Percentiles rank a stretch among this genome's conserved stretches.
These are phyloP conservation scores for Dysphania ambrosioides DNA, from an alignment of 148 eudicot species.

Conservation along the genomic window DNA sequence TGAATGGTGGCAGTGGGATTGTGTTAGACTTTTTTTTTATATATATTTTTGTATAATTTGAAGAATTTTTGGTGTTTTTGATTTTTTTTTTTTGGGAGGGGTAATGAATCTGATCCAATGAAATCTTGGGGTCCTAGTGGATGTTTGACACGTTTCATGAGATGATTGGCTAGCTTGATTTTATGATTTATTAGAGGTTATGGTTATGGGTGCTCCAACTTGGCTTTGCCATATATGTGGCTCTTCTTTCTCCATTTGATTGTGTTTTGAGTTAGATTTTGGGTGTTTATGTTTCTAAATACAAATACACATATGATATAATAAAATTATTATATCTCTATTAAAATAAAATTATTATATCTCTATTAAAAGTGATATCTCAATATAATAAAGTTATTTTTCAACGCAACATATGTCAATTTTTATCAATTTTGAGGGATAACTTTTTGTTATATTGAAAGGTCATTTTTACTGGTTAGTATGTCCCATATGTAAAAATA, in stretches of 20 bases:
- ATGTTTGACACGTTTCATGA: constrained; percentile 49
- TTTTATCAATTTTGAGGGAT: no score
- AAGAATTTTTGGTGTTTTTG: not conserved
- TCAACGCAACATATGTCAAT: no score
- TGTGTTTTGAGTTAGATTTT: constrained; percentile 2
- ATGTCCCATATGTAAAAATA: no score
- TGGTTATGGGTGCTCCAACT: not conserved
- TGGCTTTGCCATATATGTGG: constrained; percentile 22
- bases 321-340: no score
- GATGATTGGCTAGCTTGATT: constrained; percentile 47
- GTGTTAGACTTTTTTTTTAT: not conserved
- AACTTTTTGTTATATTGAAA: no score
- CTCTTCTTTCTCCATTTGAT: constrained; percentile 12
- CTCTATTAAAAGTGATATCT: no score
- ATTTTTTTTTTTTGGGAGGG: constrained; percentile 18
- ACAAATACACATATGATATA: no score
- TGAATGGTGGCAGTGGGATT: constrained; percentile 8
- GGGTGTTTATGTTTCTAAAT: not conserved
- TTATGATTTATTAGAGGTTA: constrained; percentile 23
- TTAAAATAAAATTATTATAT: no score
- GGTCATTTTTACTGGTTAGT: no score
- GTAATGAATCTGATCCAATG: constrained; percentile 64
- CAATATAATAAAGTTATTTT: no score
- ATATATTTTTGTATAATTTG: not conserved
- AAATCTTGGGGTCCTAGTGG: constrained; percentile 44